Percentiles rank a stretch among this genome's conserved stretches.
These are phyloP conservation scores for Thermochaetoides thermophila DNA, from an alignment of 495 filamentous ascomycete genomes.

Conservation along the genomic window DNA sequence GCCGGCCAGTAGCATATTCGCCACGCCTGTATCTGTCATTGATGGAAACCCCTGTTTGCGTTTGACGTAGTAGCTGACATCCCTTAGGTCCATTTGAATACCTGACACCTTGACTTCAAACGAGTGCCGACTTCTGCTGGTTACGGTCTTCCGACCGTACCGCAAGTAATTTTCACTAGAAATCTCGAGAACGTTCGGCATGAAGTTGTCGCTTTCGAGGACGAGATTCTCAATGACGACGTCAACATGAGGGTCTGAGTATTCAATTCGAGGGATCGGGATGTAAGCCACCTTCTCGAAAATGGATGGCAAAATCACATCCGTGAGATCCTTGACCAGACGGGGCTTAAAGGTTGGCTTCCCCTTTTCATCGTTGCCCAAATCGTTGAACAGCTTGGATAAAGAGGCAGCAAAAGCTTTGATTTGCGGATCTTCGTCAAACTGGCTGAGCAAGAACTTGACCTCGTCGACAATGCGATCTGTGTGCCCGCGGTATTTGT, in stretches of 20 bases:
- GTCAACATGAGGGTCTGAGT: conserved; percentile 72
- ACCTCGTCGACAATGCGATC: conserved; percentile 78
- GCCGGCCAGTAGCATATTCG: conserved; percentile 81
- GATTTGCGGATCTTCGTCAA: conserved; percentile 77
- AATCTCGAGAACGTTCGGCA: conserved; percentile 88
- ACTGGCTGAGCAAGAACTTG: conserved; percentile 80
- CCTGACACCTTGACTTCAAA: conserved; percentile 75
- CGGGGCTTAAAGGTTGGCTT: conserved; percentile 85
- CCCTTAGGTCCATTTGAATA: conserved; percentile 73
- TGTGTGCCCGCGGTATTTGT: conserved; percentile 76
- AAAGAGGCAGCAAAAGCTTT: conserved; percentile 58
- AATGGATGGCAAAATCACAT: conserved; percentile 71
- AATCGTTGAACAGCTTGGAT: conserved; percentile 73
- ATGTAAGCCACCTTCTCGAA: conserved; percentile 86
- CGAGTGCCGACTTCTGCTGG: conserved; percentile 66
- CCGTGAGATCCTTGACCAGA: conserved; percentile 72
- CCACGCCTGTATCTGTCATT: conserved; percentile 75
- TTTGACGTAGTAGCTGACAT: conserved; percentile 91
- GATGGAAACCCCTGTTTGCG: conserved; percentile 91
- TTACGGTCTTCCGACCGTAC: conserved; percentile 70
- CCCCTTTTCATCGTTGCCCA: conserved; percentile 66
- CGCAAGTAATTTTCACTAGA: conserved; percentile 89
- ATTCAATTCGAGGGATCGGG: conserved; percentile 87
- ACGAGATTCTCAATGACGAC: conserved; percentile 87
- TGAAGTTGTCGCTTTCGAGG: conserved; percentile 91